Percentiles rank a stretch among this genome's conserved stretches.
Evolutionary conservation across 805 yeast species (phyloP).

Genomic region (Saturnispora quitensis): DNA sequence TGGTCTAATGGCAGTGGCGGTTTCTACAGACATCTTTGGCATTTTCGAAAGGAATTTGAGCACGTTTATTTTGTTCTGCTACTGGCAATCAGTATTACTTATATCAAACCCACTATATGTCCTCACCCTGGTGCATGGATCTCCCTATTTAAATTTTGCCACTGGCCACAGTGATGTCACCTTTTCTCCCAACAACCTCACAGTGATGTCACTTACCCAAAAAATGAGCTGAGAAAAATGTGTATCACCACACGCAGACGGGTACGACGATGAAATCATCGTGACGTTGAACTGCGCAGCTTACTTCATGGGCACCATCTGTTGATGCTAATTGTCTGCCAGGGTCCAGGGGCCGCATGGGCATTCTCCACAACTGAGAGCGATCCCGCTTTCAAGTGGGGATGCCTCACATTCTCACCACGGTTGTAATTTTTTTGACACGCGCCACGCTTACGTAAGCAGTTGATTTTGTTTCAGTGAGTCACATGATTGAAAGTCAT

Average conservation of each 20-base stretch:
- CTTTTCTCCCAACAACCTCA: not conserved
- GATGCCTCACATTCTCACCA: too few species aligned
- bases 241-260: not conserved
- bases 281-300: not conserved
- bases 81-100: not conserved
- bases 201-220: not conserved
- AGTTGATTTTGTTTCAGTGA: not conserved
- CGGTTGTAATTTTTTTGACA: too few species aligned
- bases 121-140: not conserved
- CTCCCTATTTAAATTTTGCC: not conserved
- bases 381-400: too few species aligned
- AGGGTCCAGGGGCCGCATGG: too few species aligned
- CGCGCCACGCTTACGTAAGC: not conserved
- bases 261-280: not conserved
- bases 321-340: too few species aligned
- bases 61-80: conserved; percentile 5
- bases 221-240: not conserved
- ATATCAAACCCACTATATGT: too few species aligned
- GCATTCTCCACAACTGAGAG: too few species aligned
- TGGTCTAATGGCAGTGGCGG: not conserved
- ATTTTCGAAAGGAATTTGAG: conserved; percentile 4
- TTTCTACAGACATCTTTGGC: conserved; percentile 12
- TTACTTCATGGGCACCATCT: too few species aligned
- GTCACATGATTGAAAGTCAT: not conserved
- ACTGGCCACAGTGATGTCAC: conserved; percentile 2